Percentiles rank a stretch among this genome's conserved stretches.
Evolutionary conservation across 2,329 filamentous ascomycete species (phyloP).

Genomic region (Beauveria bassiana): DNA sequence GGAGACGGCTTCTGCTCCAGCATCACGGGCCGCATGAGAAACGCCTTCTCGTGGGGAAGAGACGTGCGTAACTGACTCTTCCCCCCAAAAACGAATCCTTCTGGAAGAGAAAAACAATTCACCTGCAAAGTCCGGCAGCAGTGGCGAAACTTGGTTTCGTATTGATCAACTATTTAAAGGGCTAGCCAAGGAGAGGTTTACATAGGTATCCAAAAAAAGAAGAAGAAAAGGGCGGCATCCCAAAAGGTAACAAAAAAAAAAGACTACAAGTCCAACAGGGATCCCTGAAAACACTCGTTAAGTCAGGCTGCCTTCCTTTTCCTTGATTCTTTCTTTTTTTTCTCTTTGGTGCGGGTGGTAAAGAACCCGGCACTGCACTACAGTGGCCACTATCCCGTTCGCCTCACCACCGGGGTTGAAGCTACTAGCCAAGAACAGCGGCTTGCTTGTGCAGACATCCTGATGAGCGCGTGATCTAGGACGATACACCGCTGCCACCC

Average conservation of each 20-base stretch:
- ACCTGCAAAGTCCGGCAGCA: not conserved
- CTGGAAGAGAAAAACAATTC: not conserved
- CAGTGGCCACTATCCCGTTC: not conserved
- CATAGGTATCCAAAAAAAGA: not conserved
- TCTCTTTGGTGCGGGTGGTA: slow-evolving; percentile 10
- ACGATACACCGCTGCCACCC: not conserved
- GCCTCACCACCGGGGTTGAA: slow-evolving; percentile 6
- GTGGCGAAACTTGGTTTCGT: slow-evolving; percentile 9
- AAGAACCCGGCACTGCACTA: not conserved
- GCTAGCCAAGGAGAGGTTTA: slow-evolving; percentile 11
- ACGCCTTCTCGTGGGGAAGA: too few species aligned
- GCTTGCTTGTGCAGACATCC: not conserved
- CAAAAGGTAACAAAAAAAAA: not conserved
- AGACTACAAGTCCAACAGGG: not conserved
- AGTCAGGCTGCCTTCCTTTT: not conserved
- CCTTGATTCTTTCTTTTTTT: slow-evolving; percentile 3
- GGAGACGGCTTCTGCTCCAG: too few species aligned
- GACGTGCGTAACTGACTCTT: too few species aligned
- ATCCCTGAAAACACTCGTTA: not conserved
- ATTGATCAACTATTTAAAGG: slow-evolving; percentile 3
- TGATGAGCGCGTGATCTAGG: slow-evolving; percentile 3
- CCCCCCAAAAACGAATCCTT: too few species aligned
- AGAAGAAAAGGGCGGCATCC: slow-evolving; percentile 1
- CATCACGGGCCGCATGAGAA: too few species aligned
- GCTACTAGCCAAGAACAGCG: not conserved